These are phyloP conservation scores for Lipomyces chichibuensis DNA, from an alignment of 805 yeast genomes.

Conservation along the genomic window DNA sequence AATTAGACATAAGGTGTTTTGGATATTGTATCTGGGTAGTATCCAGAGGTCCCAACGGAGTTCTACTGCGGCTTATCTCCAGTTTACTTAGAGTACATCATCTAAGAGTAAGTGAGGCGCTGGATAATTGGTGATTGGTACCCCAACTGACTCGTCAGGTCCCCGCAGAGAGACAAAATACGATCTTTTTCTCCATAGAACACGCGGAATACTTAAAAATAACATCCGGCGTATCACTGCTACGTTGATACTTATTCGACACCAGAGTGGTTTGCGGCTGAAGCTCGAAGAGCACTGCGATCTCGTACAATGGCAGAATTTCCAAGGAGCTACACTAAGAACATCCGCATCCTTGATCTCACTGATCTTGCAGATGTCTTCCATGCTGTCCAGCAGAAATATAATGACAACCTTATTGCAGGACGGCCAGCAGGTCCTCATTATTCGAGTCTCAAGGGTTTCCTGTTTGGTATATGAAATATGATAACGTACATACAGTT, in stretches of 20 bases:
- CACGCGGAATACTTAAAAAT: background rate
- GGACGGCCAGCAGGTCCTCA: conserved; percentile 9
- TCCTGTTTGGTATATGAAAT: conserved; percentile 3
- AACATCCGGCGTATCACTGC: background rate
- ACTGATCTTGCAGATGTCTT: conserved; percentile 9
- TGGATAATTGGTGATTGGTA: too few species aligned
- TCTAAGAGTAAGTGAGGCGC: too few species aligned
- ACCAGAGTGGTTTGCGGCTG: background rate
- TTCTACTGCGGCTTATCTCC: too few species aligned
- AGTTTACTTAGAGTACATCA: too few species aligned
- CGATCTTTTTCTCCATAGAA: background rate
- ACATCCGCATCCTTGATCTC: conserved; percentile 24
- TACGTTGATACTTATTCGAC: background rate
- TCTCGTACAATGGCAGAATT: background rate
- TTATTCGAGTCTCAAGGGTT: conserved; percentile 5
- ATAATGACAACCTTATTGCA: background rate
- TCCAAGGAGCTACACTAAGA: conserved; percentile 2
- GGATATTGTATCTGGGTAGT: too few species aligned
- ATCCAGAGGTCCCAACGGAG: too few species aligned
- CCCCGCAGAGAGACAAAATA: background rate
- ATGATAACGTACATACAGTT: background rate
- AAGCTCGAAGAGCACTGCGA: too few species aligned
- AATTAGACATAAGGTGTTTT: too few species aligned
- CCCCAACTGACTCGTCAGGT: background rate
- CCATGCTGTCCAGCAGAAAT: conserved; percentile 1